These are phyloP conservation scores for Neurospora sp. DNA, from an alignment of 495 filamentous ascomycete species.

Conservation along the genomic window DNA sequence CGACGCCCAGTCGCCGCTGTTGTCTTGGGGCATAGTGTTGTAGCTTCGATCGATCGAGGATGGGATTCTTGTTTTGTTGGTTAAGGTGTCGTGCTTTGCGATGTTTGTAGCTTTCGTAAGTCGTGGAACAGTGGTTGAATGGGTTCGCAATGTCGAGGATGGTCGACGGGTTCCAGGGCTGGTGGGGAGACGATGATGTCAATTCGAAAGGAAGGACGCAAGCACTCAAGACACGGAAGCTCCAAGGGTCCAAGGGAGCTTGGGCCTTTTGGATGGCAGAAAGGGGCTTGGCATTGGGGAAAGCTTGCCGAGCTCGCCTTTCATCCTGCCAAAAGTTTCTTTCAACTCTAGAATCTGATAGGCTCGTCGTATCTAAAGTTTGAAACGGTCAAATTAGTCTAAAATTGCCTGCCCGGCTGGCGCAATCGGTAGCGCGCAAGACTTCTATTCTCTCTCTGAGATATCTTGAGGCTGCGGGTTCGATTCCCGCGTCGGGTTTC, in stretches of 20 bases:
- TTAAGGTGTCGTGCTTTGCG: neutral
- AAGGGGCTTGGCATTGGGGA: neutral
- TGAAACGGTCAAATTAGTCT: neutral
- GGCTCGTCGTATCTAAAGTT: neutral
- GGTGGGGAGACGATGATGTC: neutral
- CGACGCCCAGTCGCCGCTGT: neutral
- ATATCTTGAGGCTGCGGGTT: conserved; percentile 7
- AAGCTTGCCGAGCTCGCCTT: neutral
- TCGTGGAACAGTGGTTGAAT: neutral
- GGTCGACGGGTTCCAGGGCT: neutral
- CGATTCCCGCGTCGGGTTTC: conserved; percentile 3
- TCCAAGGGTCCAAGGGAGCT: neutral
- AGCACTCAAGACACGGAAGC: neutral
- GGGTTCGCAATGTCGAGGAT: neutral
- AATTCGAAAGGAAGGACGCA: neutral
- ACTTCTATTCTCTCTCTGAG: neutral
- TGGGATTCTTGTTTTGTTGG: neutral
- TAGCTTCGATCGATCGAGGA: neutral
- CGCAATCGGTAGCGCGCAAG: neutral
- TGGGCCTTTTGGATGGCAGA: neutral
- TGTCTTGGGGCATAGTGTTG: neutral
- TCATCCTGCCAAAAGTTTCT: neutral
- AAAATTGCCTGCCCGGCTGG: neutral
- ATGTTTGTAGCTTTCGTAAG: neutral
- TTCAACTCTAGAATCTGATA: neutral